A percentile compares a stretch with the other conserved stretches of the same genome.
Evolutionary conservation across 352 stramenopile species (phyloP).

Genomic region (Phytopythium ostracodes): DNA sequence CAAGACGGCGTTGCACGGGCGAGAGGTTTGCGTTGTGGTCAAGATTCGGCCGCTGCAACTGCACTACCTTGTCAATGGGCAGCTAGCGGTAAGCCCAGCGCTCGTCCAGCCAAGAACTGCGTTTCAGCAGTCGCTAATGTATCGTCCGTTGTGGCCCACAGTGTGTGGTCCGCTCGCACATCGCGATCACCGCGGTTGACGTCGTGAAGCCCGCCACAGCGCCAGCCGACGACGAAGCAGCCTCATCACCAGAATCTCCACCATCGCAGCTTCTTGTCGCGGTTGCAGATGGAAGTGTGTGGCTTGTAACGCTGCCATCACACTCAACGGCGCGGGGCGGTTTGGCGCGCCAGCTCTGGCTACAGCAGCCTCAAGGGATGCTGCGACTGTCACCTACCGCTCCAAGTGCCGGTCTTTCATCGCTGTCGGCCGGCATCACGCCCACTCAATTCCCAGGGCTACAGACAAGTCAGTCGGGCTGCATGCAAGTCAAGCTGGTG

Average conservation of each 20-base stretch:
- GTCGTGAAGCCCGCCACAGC: neutral
- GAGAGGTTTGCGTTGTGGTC: conserved; percentile 18
- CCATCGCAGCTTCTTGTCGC: conserved; percentile 27
- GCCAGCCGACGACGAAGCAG: neutral
- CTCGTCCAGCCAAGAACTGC: neutral
- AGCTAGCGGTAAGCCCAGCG: conserved; percentile 27
- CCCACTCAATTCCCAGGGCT: conserved; percentile 1
- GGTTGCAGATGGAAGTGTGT: conserved; percentile 36
- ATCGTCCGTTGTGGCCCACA: neutral
- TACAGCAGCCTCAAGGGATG: neutral
- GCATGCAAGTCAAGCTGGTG: conserved; percentile 13
- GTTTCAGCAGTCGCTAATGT: neutral
- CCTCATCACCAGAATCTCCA: neutral
- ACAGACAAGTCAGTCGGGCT: neutral
- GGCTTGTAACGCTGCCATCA: conserved; percentile 35
- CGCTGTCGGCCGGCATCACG: conserved; percentile 2
- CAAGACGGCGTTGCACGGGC: neutral
- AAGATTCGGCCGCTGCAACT: conserved; percentile 43
- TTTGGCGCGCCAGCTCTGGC: conserved; percentile 1
- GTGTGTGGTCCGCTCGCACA: conserved; percentile 1
- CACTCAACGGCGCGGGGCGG: neutral
- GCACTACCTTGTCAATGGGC: conserved; percentile 42
- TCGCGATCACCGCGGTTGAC: neutral
- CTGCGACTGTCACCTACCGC: neutral
- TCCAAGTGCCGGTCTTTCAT: neutral